Conservation (phyloP, 2,329 filamentous ascomycete species). For the Fusarium sp. region DNA sequence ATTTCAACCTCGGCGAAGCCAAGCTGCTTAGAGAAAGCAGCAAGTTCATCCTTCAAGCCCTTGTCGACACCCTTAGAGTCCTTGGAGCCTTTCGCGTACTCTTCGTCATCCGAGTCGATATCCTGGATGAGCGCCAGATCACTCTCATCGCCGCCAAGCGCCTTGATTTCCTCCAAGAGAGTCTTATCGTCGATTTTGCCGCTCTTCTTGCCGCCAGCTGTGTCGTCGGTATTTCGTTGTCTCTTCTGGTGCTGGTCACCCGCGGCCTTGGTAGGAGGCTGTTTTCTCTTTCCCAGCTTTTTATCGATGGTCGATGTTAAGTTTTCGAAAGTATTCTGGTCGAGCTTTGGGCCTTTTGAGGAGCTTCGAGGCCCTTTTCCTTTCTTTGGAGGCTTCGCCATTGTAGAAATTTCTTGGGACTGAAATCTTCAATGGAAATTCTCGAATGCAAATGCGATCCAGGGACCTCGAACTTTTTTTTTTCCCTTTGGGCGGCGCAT, state of each 20-base stretch:
- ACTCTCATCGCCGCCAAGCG: slow-evolving; percentile 73
- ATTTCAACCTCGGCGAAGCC: slow-evolving; percentile 52
- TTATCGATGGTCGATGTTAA: slow-evolving; percentile 69
- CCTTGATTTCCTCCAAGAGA: slow-evolving; percentile 72
- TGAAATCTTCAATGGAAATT: slow-evolving; percentile 39
- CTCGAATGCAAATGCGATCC: slow-evolving; percentile 27
- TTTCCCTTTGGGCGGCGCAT: slow-evolving; percentile 33
- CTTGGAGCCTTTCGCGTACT: slow-evolving; percentile 47
- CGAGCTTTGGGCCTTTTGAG: slow-evolving; percentile 52
- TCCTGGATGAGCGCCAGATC: slow-evolving; percentile 72
- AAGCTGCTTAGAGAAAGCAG: slow-evolving; percentile 55
- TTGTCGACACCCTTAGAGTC: slow-evolving; percentile 56
- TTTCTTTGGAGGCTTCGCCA: slow-evolving; percentile 56
- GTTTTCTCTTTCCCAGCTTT: slow-evolving; percentile 62
- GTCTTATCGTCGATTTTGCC: slow-evolving; percentile 51
- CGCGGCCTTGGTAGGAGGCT: slow-evolving; percentile 53
- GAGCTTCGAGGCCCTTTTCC: slow-evolving; percentile 46
- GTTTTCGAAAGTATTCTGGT: slow-evolving; percentile 63
- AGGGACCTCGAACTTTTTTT: slow-evolving; percentile 44
- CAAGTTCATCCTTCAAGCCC: slow-evolving; percentile 52
- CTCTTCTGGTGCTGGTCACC: slow-evolving; percentile 53
- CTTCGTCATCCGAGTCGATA: slow-evolving; percentile 58
- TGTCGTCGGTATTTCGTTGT: slow-evolving; percentile 50
- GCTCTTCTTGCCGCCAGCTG: slow-evolving; percentile 42
- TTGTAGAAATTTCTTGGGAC: slow-evolving; percentile 29